Percentiles rank a stretch among this genome's conserved stretches.
phyloP scores from a whole-genome alignment of 305 asterid genomes.

The Plantago lanceolata region DNA sequence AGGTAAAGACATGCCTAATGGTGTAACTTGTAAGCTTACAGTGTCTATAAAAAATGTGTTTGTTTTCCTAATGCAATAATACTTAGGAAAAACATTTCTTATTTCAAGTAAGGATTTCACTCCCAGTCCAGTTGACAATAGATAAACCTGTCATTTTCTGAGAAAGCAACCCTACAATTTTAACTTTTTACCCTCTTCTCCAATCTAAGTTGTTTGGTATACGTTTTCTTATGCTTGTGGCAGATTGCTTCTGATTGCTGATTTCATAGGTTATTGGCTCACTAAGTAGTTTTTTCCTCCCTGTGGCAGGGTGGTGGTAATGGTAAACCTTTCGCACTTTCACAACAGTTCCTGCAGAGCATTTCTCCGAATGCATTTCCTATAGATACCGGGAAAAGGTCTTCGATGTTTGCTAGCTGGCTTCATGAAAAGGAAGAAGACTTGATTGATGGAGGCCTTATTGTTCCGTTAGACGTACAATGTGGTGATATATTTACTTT shows the following conservation, averaged over 20 bases:
- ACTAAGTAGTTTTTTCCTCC: slow-evolving; percentile 25
- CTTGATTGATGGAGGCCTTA: slow-evolving; percentile 63
- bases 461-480: slow-evolving; percentile 67
- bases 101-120: too few species aligned
- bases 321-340: slow-evolving; percentile 62
- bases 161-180: neutral
- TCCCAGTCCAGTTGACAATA: slow-evolving; percentile 1
- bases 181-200: slow-evolving; percentile 3
- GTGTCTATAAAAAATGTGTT: too few species aligned
- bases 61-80: too few species aligned
- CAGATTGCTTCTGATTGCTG: slow-evolving; percentile 19
- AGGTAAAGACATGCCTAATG: too few species aligned
- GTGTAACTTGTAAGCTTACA: too few species aligned
- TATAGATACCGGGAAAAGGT: slow-evolving; percentile 69
- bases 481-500: slow-evolving; percentile 80
- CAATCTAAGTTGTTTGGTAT: slow-evolving; percentile 11
- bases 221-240: slow-evolving; percentile 12
- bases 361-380: slow-evolving; percentile 66
- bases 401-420: slow-evolving; percentile 67
- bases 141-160: neutral
- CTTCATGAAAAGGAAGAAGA: slow-evolving; percentile 68
- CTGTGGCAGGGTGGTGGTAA: slow-evolving; percentile 79
- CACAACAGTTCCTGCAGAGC: slow-evolving; percentile 71
- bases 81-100: too few species aligned
- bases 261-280: slow-evolving; percentile 17